Base-by-base conservation (phyloP, 768 basidiomycete genomes). In the Gymnopilus dilepis region DNA sequence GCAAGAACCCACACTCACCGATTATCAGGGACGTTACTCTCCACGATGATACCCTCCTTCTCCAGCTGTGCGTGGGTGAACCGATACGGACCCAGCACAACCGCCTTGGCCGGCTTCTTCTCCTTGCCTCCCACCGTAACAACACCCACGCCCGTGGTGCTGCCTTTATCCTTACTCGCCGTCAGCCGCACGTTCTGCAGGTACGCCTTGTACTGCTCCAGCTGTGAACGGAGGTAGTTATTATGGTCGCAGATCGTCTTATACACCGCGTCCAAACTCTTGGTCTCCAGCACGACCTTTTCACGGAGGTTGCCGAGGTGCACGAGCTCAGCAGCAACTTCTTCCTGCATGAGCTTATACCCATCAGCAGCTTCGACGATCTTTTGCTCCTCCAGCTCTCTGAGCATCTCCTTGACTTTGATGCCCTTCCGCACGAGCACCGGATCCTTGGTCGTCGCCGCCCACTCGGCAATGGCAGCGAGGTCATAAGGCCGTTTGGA, bases 161-260 rank as follows among this genome's bases (percentile, higher is more conserved):
- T 85, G 31, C 94, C 93, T 76, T 94, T 96, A 65, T 95, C 94
- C 74, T 94, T 95, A 53, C 87, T 83, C 47, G 94, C 86, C 7
- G 91, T 96, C 60, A 95, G 81, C 17, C 97, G 91, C 26, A 99
- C 97, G 73, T 99, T 99, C 80, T 97, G 95, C 15, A 99, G 82
- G 76, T 99, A 99, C 9, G 96, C 95, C 80, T 99, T 99, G 86
- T 99, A 99, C 80, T 98, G 96, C 76, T 99, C 97, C 65, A 99
- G 85, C 77, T 99, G 97, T 30, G 88, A 88, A 48, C 97, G 86
- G 75, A 99, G 82, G 75, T 99, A 99, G 74, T 94, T 94, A 80
- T 99, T 99, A 80, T 99, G 97, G 74, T 99, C 97, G 74, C 95
- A 91, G 67, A 99, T 99, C 19, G 97, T 99, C 86, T 98, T 97